Evolutionary conservation across 306 rosid genomes (phyloP), one percentile per base, ranked within the genome.

Genomic region (Geum urbanum): DNA sequence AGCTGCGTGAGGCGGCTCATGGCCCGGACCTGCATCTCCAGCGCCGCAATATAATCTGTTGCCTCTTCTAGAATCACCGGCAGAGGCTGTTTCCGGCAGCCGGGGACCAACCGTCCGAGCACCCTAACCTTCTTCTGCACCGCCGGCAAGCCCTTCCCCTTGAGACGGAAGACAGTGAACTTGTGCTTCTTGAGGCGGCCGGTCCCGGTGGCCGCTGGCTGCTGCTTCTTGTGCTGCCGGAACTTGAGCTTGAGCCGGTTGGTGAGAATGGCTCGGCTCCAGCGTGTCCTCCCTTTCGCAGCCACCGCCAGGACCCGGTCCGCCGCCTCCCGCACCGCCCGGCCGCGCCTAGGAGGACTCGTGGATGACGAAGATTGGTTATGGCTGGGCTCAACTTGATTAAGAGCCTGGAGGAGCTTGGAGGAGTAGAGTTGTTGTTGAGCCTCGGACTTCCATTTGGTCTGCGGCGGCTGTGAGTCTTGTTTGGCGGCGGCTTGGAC

Each of bases 21-120:
- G 83, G 92, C 91, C 20, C 92, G 84, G 77, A 95, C 83, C 78
- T 95, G 99, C 99, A 95, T 95, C 91, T 91, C 88, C 77, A 90
- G 88, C 1, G 99, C 99, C 4, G 90, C 84, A 9, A 95, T 91
- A 46, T 95, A 95, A 83, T 95, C 97, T 5, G 88, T 83, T 0
- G 91, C 87, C 72, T 95, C 99, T 32, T 89, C 97, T 7, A 95
- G 78, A 73, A 95, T 84, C 66, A 95, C 96, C 74, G 97, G 96
- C 45, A 89, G 58, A 4, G 96, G 80, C 62, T 95, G 83, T 56
- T 95, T 87, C 74, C 87, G 81, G 87, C 99, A 95, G 74, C 99
- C 97, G 18, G 99, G 99, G 43, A 95, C 97, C 70, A 95, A 74
- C 74, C 96, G 84, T 64, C 96, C 97, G 0, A 95, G 85, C 2